Evolutionary conservation across 2,329 filamentous ascomycete species (phyloP).

Genomic region (Laburnicola sp.): DNA sequence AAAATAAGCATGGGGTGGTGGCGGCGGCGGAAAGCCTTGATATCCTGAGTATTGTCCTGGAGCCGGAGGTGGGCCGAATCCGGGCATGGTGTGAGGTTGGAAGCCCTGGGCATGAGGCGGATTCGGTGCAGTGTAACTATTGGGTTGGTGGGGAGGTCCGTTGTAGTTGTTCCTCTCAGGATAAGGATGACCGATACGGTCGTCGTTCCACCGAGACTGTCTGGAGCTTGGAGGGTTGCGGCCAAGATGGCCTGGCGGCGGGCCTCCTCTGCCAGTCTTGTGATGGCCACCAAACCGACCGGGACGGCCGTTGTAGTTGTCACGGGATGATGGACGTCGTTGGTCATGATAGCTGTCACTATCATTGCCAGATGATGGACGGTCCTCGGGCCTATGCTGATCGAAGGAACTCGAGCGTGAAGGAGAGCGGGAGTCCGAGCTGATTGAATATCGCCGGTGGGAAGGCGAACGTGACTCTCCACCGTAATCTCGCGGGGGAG

Average conservation of each 20-base stretch:
- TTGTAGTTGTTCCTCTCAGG: slow-evolving; percentile 8
- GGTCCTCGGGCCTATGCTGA: slow-evolving; percentile 17
- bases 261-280: slow-evolving; percentile 14
- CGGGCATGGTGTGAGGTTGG: slow-evolving; percentile 12
- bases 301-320: slow-evolving; percentile 12
- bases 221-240: slow-evolving; percentile 1
- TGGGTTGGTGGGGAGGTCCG: slow-evolving; percentile 6
- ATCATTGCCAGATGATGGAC: slow-evolving; percentile 14
- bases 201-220: slow-evolving; percentile 14
- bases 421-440: slow-evolving; percentile 5
- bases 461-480: slow-evolving; percentile 13
- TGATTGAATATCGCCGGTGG: slow-evolving; percentile 21
- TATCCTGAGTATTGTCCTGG: slow-evolving; percentile 26
- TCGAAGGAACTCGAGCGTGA: not conserved
- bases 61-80: slow-evolving; percentile 24
- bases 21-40: slow-evolving; percentile 23
- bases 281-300: slow-evolving; percentile 12
- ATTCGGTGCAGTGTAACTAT: slow-evolving; percentile 10
- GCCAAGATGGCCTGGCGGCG: slow-evolving; percentile 12
- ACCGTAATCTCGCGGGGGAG: slow-evolving; percentile 5
- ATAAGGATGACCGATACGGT: slow-evolving; percentile 15
- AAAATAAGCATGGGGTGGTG: slow-evolving; percentile 20
- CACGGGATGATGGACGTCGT: slow-evolving; percentile 17
- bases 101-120: slow-evolving; percentile 14
- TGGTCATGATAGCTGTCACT: slow-evolving; percentile 17